These are phyloP conservation scores for Cercospora sp. DNA, from an alignment of 2,329 filamentous ascomycete species.

Conservation along the genomic window DNA sequence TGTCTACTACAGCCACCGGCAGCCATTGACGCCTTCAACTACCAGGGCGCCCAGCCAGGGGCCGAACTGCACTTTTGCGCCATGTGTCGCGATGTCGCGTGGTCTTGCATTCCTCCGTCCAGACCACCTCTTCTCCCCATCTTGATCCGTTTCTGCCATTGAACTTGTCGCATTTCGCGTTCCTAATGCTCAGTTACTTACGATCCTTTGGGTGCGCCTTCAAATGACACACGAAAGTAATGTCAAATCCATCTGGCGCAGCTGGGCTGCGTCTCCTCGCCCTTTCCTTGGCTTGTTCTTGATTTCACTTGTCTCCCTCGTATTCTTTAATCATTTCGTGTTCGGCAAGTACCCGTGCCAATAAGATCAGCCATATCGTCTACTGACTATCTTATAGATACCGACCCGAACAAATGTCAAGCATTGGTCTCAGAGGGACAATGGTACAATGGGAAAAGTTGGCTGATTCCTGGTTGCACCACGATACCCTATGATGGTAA, in stretches of 20 bases:
- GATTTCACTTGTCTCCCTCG: conserved; percentile 9
- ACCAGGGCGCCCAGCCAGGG: no score
- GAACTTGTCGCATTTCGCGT: background rate
- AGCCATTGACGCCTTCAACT: background rate
- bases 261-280: background rate
- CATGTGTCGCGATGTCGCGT: background rate
- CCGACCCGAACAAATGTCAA: conserved; percentile 57
- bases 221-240: background rate
- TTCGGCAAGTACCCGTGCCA: conserved; percentile 5
- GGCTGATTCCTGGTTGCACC: conserved; percentile 61
- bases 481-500: conserved; percentile 56
- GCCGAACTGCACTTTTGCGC: background rate
- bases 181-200: background rate
- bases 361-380: background rate
- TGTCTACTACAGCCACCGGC: background rate
- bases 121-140: background rate
- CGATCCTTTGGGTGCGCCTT: background rate
- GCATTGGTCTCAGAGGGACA: conserved; percentile 54
- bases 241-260: background rate
- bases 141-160: background rate
- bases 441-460: conserved; percentile 49
- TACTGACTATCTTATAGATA: conserved; percentile 11
- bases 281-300: background rate
- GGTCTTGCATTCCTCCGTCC: background rate
- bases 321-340: conserved; percentile 10